Conservation (phyloP, 2,329 filamentous ascomycete genomes). For the Mariannaea elegans region DNA sequence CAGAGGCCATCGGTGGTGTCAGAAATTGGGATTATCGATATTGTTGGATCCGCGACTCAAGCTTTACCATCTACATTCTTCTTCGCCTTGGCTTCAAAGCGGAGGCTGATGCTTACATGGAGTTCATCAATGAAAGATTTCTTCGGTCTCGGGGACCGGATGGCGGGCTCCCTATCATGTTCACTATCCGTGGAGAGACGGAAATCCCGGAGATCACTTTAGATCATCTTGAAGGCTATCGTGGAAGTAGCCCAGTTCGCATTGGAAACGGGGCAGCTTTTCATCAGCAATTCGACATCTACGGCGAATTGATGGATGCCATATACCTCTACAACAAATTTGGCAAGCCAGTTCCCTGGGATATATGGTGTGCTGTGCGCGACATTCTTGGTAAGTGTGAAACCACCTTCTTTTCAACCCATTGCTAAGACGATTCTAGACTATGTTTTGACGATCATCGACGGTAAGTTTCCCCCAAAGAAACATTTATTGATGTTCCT, state of each 20-base stretch:
- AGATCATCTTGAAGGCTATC: conserved; percentile 76
- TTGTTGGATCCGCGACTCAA: conserved; percentile 80
- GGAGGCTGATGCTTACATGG: conserved; percentile 81
- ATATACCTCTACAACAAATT: conserved; percentile 85
- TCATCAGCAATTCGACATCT: conserved; percentile 82
- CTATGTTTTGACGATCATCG: conserved; percentile 73
- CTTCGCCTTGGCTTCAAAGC: conserved; percentile 78
- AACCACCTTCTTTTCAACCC: fast-evolving
- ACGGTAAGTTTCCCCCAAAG: conserved; percentile 50
- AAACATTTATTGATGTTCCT: background rate
- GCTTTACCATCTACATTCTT: conserved; percentile 81
- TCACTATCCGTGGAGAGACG: conserved; percentile 78
- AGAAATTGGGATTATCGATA: conserved; percentile 79
- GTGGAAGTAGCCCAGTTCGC: conserved; percentile 74
- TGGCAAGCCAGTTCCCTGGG: conserved; percentile 79
- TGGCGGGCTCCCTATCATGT: conserved; percentile 80
- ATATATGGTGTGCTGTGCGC: conserved; percentile 77
- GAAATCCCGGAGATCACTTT: conserved; percentile 78
- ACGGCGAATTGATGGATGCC: conserved; percentile 79
- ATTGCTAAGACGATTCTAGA: conserved; percentile 50
- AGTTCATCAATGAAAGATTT: conserved; percentile 78
- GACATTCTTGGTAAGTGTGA: conserved; percentile 64
- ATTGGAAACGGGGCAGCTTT: conserved; percentile 82
- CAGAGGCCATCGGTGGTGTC: conserved; percentile 75
- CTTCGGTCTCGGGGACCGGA: conserved; percentile 66